Evolutionary conservation across 1,284 basidiomycete genomes (phyloP).

Genomic region (Rugiboletus extremiorientalis): DNA sequence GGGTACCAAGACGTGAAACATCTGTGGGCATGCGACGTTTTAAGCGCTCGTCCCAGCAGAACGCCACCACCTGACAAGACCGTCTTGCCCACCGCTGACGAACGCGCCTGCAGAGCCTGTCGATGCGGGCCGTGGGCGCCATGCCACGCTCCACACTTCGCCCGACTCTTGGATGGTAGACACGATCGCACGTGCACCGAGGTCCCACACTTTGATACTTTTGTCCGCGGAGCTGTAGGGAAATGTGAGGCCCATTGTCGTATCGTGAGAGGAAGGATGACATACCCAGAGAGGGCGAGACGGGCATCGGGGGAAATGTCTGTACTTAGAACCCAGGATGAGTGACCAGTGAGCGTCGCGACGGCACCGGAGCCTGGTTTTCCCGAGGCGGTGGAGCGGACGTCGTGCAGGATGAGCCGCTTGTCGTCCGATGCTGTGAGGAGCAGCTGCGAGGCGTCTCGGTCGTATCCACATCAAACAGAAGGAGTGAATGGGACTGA

Average conservation of each 20-base stretch:
- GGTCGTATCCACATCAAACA: conserved; percentile 11
- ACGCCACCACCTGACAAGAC: conserved; percentile 74
- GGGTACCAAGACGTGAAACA: not conserved
- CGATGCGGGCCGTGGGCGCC: conserved; percentile 66
- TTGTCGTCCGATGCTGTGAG: conserved; percentile 88
- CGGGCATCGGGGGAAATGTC: conserved; percentile 80
- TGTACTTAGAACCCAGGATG: conserved; percentile 82
- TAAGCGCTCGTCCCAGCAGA: conserved; percentile 52
- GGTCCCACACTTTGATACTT: conserved; percentile 86
- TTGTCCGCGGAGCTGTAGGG: conserved; percentile 74
- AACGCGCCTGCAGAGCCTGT: conserved; percentile 64
- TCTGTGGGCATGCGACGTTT: not conserved
- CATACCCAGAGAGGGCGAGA: conserved; percentile 77
- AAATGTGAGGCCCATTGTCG: not conserved
- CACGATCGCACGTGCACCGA: conserved; percentile 73
- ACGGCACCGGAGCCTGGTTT: conserved; percentile 72
- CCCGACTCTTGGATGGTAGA: conserved; percentile 75
- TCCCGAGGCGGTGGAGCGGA: conserved; percentile 57
- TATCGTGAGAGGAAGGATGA: not conserved
- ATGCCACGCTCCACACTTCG: conserved; percentile 85
- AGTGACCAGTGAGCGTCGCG: conserved; percentile 79
- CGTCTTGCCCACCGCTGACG: conserved; percentile 80
- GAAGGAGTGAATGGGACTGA: conserved; percentile 19
- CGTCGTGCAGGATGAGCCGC: conserved; percentile 83
- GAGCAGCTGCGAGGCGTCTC: conserved; percentile 56